Evolutionary conservation across 2,329 filamentous ascomycete genomes (phyloP), one percentile per base, ranked within the genome.

Genomic region (Fusarium sp.): DNA sequence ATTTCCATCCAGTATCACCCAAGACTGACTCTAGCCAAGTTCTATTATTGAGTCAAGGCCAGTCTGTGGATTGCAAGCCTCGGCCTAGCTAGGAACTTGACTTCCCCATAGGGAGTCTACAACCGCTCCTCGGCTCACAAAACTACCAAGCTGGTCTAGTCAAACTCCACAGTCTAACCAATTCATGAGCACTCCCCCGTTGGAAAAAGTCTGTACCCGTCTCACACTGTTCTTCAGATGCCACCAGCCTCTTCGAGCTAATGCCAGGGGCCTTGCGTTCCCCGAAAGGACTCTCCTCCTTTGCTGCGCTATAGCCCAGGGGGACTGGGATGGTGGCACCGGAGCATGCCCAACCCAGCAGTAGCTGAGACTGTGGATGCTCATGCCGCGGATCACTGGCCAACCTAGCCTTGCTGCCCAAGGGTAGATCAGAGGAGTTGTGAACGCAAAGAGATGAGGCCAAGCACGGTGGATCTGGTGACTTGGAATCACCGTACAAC

Each of bases 401-500:
- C 14, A 14, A 11, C 35, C 14, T 41, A 27, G 14, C 14, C 17
- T 61, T 21, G 55, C 43, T 61, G 50, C 60, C 61, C 46, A 52
- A 61, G 36, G 36, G 51, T 43, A 54, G 45, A 54, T 54, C 51
- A 39, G 31, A 38, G 36, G 45, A 49, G 38, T 36, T 23, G 25
- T 14, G 29, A 10, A 23, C 19, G 35, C 46, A 21, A 41, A 23
- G 36, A 47, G 14, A 39, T 57, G 39, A 45, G 35, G 23, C 49
- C 25, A 52, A 23, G 29, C 13, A 10, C 48, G 37, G 60, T 60
- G 53, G 60, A 41, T 55, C 41, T 63, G 46, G 56, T 63, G 45
- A 32, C 23, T 19, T 39, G 15, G 15, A 38, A 37, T 54, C 46
- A 46, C 54, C 50, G 54, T 29, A 36, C 41, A 49, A 52, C 48